Evolutionary conservation across 768 basidiomycete genomes (phyloP), one percentile per base, ranked within the genome.

Genomic region (Boletus fagicola): DNA sequence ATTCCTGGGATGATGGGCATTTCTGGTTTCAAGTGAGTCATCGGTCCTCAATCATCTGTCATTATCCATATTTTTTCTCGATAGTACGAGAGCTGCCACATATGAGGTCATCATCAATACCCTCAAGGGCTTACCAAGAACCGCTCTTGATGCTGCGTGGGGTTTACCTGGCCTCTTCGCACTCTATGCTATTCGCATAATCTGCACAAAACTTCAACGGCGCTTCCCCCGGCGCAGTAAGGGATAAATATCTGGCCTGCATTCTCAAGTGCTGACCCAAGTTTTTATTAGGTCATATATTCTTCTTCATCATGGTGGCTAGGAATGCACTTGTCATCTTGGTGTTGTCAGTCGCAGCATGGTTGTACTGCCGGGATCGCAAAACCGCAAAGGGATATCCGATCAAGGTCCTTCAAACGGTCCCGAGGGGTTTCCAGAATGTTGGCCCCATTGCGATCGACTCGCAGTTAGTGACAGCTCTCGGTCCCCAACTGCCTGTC

Each of bases 101-200:
- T 98, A 88, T 75, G 63, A 79, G 51, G 95, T 98, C 63, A 87
- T 98, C 69, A 98, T 98, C 76, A 89, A 98, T 72, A 91, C 90
- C 2, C 77, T 99, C 61, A 95, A 93, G 72, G 85, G 90, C 54
- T 77, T 97, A 48, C 87, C 85, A 3, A 58, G 77, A 28, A 83
- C 89, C 0, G 80, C 71, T 35, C 78, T 88, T 49, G 94, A 99
- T 70, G 95, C 97, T 0, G 94, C 94, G 0, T 95, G 90, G 75
- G 97, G 97, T 50, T 73, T 97, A 6, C 75, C 86, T 22, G 90
- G 88, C 8, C 81, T 98, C 16, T 72, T 84, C 52, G 66, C 75
- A 22, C 80, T 96, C 22, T 94, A 94, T 66, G 62, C 72, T 20
- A 88, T 94, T 55, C 86, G 89, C 15, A 79, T 79, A 1, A 26